Conservation (phyloP, 345 rosid species). For the Eucalyptus leucophloia region DNA sequence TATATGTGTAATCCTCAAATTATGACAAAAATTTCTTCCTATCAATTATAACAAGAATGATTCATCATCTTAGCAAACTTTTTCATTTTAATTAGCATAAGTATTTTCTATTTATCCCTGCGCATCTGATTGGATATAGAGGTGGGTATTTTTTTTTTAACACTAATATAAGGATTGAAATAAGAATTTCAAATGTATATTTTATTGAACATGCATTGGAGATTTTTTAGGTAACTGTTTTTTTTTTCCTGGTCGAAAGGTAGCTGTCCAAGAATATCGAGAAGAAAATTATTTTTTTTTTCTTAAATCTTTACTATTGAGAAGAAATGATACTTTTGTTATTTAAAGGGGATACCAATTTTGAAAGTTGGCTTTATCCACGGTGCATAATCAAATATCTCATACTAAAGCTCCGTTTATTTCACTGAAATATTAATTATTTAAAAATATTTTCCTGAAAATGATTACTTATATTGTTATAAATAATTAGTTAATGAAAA, state of each 20-base stretch:
- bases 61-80: background rate
- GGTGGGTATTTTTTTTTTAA: background rate
- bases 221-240: background rate
- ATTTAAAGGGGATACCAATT: background rate
- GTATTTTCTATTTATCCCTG: background rate
- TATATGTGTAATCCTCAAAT: background rate
- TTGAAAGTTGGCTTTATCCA: background rate
- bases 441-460: too few species aligned
- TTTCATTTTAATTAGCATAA: background rate
- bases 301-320: background rate
- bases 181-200: background rate
- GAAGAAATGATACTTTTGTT: background rate
- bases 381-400: accelerated
- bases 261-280: background rate
- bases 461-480: too few species aligned
- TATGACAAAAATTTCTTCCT: background rate
- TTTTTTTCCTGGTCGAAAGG: too few species aligned
- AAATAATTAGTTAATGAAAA: too few species aligned
- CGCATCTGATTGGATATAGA: background rate
- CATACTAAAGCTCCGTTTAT: too few species aligned
- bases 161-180: background rate
- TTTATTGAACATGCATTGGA: background rate
- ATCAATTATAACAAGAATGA: background rate
- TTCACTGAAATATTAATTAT: too few species aligned
- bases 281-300: background rate